These are phyloP conservation scores for Cyberlindnera japonica DNA, from an alignment of 805 yeast species.

Conservation along the genomic window DNA sequence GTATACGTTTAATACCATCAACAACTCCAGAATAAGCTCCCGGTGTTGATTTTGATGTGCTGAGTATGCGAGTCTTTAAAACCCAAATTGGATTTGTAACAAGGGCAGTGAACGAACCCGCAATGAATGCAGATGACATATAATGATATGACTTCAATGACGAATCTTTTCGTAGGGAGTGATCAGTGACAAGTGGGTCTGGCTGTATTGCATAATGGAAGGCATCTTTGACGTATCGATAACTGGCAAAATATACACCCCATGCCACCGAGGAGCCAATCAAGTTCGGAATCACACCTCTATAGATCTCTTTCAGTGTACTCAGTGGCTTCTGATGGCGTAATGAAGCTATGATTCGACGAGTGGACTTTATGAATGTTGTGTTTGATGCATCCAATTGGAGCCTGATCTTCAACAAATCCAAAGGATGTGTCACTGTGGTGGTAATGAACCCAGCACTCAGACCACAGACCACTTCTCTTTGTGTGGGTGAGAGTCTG, in stretches of 20 bases:
- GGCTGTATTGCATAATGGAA: conserved; percentile 20
- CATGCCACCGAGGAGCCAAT: conserved; percentile 85
- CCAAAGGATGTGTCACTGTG: conserved; percentile 81
- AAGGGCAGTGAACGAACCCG: conserved; percentile 74
- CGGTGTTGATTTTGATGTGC: conserved; percentile 33
- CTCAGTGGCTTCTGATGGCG: conserved; percentile 12
- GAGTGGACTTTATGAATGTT: conserved; percentile 7
- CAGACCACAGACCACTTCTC: conserved; percentile 58
- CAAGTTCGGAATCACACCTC: conserved; percentile 48
- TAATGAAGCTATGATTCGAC: conserved; percentile 8
- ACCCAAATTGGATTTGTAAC: conserved; percentile 96
- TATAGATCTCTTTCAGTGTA: conserved; percentile 18
- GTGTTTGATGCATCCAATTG: conserved; percentile 49
- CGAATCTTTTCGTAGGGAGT: conserved; percentile 26
- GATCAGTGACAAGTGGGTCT: conserved; percentile 8
- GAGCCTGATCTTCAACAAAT: conserved; percentile 75
- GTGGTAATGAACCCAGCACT: conserved; percentile 82
- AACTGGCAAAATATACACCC: conserved; percentile 82
- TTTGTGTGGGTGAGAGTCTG: conserved; percentile 9
- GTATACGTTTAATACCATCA: conserved; percentile 51
- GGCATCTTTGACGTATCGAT: conserved; percentile 54
- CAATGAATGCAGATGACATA: conserved; percentile 53
- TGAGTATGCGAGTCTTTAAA: conserved; percentile 72
- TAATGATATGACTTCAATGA: conserved; percentile 42
- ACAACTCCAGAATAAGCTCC: conserved; percentile 55